Percentiles rank a stretch among this genome's conserved stretches.
phyloP scores from a whole-genome alignment of 78 protist genomes.

The Dictyostelium brefeldianum region DNA sequence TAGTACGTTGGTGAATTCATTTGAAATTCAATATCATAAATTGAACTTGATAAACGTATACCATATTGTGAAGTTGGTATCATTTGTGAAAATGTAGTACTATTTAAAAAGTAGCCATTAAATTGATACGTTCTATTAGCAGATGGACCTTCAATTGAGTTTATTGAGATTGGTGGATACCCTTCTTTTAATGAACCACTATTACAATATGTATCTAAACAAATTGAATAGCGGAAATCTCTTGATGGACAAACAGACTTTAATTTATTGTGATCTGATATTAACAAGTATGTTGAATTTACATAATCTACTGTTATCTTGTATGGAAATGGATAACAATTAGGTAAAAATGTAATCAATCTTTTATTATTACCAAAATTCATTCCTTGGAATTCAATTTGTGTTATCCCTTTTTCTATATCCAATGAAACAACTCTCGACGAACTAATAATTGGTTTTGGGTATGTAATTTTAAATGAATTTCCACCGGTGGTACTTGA shows the following conservation, averaged over 20 bases:
- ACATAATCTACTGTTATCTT: background rate
- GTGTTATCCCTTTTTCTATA: background rate
- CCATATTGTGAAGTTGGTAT: conserved; percentile 9
- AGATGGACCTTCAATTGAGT: background rate
- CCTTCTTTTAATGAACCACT: conserved; percentile 1
- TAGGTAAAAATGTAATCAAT: background rate
- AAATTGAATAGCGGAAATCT: background rate
- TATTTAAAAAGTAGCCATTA: conserved; percentile 18
- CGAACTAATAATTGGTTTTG: background rate
- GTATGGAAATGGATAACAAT: conserved; percentile 15
- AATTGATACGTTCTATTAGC: conserved; percentile 11
- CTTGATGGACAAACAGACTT: background rate
- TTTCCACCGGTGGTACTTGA: background rate
- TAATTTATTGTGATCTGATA: background rate
- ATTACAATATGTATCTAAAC: conserved; percentile 8
- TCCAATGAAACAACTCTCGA: background rate
- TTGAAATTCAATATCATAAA: background rate
- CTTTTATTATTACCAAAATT: conserved; percentile 6
- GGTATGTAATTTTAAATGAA: background rate
- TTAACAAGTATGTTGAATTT: background rate
- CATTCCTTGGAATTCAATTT: background rate
- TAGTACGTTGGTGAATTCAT: conserved; percentile 7
- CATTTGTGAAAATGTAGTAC: background rate
- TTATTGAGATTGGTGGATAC: background rate
- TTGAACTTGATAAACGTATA: background rate